A percentile compares a stretch with the other conserved stretches of the same genome.
phyloP scores from a whole-genome alignment of 2,329 filamentous ascomycete genomes.

The Trematosphaeria pertusa region DNA sequence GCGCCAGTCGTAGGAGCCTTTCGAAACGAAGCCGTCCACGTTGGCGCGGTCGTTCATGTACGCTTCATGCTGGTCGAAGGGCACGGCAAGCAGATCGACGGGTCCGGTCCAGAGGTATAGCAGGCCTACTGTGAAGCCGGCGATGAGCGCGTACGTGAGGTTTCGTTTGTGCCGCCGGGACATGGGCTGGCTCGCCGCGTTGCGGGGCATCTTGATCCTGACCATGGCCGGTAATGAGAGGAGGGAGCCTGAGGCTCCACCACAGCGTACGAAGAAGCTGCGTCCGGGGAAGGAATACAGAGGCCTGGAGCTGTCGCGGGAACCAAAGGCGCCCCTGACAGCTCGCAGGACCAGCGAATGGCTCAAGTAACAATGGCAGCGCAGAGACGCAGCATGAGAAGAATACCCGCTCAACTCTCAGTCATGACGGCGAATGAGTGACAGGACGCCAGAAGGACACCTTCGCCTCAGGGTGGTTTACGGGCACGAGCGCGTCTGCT shows the following conservation, averaged over 20 bases:
- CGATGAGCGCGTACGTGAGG: conserved; percentile 32
- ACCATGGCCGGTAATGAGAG: conserved; percentile 25
- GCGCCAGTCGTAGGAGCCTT: conserved; percentile 49
- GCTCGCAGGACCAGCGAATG: no score
- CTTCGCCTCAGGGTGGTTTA: conserved; percentile 1
- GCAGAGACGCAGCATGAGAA: no score
- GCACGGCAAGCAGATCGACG: conserved; percentile 36
- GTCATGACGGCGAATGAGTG: no score
- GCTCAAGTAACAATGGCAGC: neutral
- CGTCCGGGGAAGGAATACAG: no score
- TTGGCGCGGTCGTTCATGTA: conserved; percentile 42
- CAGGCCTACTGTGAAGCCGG: conserved; percentile 30
- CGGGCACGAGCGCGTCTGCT: neutral
- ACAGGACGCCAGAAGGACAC: conserved; percentile 7
- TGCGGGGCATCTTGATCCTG: conserved; percentile 37
- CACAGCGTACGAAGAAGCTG: no score
- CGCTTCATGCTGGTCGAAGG: conserved; percentile 33
- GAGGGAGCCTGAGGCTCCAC: conserved; percentile 1
- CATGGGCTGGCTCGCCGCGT: conserved; percentile 30
- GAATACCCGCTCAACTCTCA: no score
- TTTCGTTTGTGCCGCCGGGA: conserved; percentile 38
- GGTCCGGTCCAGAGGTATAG: conserved; percentile 39
- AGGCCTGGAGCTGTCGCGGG: no score
- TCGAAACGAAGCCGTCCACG: conserved; percentile 21
- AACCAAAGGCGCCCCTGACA: no score